A percentile compares a stretch with the other conserved stretches of the same genome.
phyloP scores from a whole-genome alignment of 345 rosid species.

The Gossypium bickii region DNA sequence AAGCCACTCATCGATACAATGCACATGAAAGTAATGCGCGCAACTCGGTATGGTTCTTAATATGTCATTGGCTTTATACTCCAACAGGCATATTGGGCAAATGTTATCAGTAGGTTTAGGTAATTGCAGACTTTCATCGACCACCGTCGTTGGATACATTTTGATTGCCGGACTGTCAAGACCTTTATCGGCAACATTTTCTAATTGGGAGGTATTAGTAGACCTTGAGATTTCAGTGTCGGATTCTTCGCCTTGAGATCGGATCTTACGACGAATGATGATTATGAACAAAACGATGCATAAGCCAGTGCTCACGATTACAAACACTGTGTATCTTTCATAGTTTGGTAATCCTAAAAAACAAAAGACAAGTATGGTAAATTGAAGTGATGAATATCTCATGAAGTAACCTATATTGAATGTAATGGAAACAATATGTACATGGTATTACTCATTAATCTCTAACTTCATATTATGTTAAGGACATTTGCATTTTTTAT shows the following conservation, averaged over 20 bases:
- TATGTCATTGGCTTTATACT: background rate
- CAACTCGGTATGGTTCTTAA: background rate
- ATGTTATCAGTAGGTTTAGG: background rate
- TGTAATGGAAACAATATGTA: no score
- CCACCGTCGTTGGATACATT: background rate
- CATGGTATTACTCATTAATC: no score
- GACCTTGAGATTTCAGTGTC: background rate
- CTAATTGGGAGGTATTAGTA: background rate
- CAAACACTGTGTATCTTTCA: background rate
- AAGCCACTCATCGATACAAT: slow-evolving; percentile 9
- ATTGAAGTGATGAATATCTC: background rate
- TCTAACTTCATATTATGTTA: no score
- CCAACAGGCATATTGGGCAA: background rate
- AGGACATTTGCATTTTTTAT: no score
- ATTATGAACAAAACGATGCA: background rate
- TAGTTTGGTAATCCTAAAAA: background rate
- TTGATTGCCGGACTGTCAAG: background rate
- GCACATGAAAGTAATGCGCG: background rate
- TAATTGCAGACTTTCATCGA: background rate
- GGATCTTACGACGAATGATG: background rate
- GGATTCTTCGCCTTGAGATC: background rate
- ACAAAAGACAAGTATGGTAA: no score
- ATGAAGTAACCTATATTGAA: no score
- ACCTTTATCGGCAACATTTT: background rate
- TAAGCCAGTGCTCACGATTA: background rate